phyloP scores from a whole-genome alignment of 345 rosid genomes.

The Camelina neglecta region DNA sequence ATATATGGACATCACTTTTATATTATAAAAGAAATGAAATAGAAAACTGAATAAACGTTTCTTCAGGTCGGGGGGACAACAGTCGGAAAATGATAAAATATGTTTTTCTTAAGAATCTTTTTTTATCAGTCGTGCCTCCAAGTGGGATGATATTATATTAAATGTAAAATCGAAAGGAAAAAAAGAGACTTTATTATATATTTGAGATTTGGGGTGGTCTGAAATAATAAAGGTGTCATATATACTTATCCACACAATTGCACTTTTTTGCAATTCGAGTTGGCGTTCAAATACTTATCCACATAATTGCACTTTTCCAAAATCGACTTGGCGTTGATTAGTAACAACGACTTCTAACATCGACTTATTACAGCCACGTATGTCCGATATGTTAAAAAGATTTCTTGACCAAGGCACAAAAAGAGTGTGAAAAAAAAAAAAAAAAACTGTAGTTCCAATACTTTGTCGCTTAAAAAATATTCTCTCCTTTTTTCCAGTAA shows the following conservation, averaged over 20 bases:
- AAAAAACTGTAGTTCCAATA: background rate
- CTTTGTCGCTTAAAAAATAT: conserved; percentile 2
- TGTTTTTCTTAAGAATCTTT: background rate
- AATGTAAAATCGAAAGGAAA: background rate
- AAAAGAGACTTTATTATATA: background rate
- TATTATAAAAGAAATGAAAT: no score
- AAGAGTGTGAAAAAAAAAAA: no score
- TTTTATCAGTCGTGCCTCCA: conserved; percentile 8
- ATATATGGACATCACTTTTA: no score
- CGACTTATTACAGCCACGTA: conserved; percentile 33
- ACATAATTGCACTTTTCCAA: conserved; percentile 37
- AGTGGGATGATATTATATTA: conserved; percentile 9
- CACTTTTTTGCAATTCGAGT: conserved; percentile 2
- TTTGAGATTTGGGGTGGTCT: background rate
- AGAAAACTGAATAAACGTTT: background rate
- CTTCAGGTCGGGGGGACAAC: background rate
- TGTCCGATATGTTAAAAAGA: conserved; percentile 12
- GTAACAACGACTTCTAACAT: conserved; percentile 37
- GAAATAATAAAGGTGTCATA: conserved; percentile 16
- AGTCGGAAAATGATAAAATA: background rate
- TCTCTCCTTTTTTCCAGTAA: no score
- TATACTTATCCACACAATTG: conserved; percentile 11
- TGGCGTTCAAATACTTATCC: conserved; percentile 30
- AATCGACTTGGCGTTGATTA: conserved; percentile 39
- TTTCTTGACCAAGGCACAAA: conserved; percentile 6